Evolutionary conservation across 2,329 filamentous ascomycete genomes (phyloP).

Genomic region (Xylariales sp.): DNA sequence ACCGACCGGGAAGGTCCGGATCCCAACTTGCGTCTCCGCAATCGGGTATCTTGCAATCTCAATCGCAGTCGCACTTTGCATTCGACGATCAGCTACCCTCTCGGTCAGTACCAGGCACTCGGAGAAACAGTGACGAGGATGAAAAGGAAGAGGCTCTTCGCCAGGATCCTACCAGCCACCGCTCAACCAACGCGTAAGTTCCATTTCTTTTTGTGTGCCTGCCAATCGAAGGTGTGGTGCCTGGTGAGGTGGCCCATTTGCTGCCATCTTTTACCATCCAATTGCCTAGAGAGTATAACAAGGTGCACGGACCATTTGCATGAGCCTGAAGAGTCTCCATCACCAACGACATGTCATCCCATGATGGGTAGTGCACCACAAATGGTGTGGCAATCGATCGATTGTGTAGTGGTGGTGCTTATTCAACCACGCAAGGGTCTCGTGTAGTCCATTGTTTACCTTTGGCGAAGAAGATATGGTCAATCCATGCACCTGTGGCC

Average conservation of each 20-base stretch:
- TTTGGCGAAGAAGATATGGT: too few relatives aligned
- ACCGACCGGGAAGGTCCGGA: slow-evolving; percentile 69
- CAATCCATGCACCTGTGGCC: too few relatives aligned
- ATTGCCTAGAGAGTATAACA: slow-evolving; percentile 2
- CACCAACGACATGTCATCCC: too few relatives aligned
- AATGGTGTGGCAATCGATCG: too few relatives aligned
- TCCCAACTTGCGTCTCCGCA: slow-evolving; percentile 78
- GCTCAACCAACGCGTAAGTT: slow-evolving; percentile 76
- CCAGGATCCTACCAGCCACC: slow-evolving; percentile 65
- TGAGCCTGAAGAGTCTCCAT: too few relatives aligned
- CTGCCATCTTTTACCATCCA: background rate
- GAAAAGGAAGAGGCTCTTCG: slow-evolving; percentile 75
- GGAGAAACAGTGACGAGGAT: slow-evolving; percentile 87
- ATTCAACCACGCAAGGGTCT: too few relatives aligned
- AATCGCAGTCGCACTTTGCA: slow-evolving; percentile 40
- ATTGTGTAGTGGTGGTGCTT: too few relatives aligned
- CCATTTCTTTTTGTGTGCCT: background rate
- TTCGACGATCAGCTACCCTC: slow-evolving; percentile 67
- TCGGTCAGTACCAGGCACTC: slow-evolving; percentile 79
- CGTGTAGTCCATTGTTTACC: too few relatives aligned
- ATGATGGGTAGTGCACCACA: too few relatives aligned
- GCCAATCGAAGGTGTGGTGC: too few relatives aligned
- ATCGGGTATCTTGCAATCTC: slow-evolving; percentile 51
- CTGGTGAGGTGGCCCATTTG: too few relatives aligned
- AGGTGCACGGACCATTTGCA: slow-evolving; percentile 2